A percentile compares a stretch with the other conserved stretches of the same genome.
phyloP scores from a whole-genome alignment of 164 flowering plant genomes.

The Aristolochia contorta region DNA sequence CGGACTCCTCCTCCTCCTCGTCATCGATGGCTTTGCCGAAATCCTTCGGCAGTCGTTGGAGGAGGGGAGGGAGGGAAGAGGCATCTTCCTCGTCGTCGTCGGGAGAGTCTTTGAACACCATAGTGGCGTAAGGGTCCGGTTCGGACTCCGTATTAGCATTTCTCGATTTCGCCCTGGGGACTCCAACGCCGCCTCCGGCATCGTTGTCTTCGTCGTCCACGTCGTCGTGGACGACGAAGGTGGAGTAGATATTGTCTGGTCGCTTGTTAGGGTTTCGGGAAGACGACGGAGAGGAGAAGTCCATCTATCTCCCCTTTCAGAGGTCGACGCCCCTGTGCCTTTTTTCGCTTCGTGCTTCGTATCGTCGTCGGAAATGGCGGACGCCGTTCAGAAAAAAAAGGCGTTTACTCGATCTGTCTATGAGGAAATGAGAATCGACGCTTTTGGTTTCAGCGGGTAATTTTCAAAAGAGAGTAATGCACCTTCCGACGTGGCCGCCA shows the following conservation, averaged over 20 bases:
- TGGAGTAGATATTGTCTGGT: constrained; percentile 30
- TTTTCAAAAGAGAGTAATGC: too few relatives aligned
- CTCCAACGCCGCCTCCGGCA: constrained; percentile 1
- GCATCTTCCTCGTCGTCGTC: constrained; percentile 43
- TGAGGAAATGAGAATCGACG: too few relatives aligned
- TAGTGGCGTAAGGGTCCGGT: constrained; percentile 56
- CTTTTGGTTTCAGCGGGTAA: too few relatives aligned
- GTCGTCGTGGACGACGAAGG: constrained; percentile 46
- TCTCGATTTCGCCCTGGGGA: not conserved
- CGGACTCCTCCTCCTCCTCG: constrained; percentile 27
- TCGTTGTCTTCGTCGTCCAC: constrained; percentile 17
- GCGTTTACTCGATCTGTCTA: too few relatives aligned
- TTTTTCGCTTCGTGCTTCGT: too few relatives aligned
- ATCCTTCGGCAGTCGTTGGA: constrained; percentile 89
- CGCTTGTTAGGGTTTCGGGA: not conserved
- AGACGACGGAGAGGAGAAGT: not conserved
- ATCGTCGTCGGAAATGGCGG: too few relatives aligned
- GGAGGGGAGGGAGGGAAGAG: constrained; percentile 79
- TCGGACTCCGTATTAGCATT: constrained; percentile 10
- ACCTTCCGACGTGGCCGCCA: too few relatives aligned
- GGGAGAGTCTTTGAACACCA: constrained; percentile 34
- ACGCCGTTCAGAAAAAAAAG: too few relatives aligned
- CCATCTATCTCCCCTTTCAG: not conserved
- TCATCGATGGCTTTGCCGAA: constrained; percentile 49
- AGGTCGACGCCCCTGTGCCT: too few relatives aligned